These are phyloP conservation scores for Pestalotiopsis sp. DNA, from an alignment of 2,329 filamentous ascomycete species.

Conservation along the genomic window DNA sequence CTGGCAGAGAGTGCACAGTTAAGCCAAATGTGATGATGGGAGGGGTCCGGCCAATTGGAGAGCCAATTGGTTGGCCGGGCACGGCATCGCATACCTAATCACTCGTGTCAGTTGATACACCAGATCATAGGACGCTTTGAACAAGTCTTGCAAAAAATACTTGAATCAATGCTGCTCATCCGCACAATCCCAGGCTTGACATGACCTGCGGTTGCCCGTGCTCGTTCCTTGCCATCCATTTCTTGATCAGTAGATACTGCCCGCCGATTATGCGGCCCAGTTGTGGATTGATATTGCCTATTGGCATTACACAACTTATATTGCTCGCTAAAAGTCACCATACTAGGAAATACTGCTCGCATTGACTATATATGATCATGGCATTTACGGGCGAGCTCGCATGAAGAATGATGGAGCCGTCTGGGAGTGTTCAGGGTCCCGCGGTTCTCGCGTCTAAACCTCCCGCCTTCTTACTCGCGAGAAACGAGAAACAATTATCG, in stretches of 20 bases:
- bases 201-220: not conserved
- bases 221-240: not conserved
- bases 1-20: not conserved
- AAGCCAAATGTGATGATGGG: not conserved
- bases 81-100: not conserved
- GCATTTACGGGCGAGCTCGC: not conserved
- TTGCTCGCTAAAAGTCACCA: not conserved
- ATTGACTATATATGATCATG: not conserved
- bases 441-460: not conserved
- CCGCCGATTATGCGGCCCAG: no score
- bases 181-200: not conserved
- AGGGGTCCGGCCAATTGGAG: constrained; percentile 1
- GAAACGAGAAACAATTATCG: not conserved
- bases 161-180: not conserved
- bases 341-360: not conserved
- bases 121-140: not conserved
- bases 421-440: not conserved
- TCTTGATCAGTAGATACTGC: not conserved
- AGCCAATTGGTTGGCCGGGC: not conserved
- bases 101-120: not conserved
- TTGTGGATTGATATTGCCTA: no score
- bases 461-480: not conserved
- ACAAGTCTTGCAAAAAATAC: not conserved
- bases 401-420: not conserved
- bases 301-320: not conserved